These are phyloP conservation scores for Lasiodiplodia citricola DNA, from an alignment of 2,329 filamentous ascomycete species.

Conservation along the genomic window DNA sequence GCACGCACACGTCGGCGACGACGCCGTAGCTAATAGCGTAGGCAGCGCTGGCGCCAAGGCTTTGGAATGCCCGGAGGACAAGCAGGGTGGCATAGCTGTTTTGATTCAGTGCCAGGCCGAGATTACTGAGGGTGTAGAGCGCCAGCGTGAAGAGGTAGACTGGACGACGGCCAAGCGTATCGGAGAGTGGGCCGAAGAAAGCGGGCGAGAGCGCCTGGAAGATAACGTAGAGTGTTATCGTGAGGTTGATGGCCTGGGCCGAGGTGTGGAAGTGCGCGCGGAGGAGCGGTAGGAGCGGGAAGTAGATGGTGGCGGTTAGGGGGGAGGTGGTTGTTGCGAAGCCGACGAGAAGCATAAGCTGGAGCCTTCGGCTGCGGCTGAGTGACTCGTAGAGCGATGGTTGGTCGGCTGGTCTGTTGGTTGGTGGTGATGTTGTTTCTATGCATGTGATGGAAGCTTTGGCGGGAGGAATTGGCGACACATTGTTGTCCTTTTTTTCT, in stretches of 20 bases:
- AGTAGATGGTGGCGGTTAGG: neutral
- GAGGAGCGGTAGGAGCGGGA: neutral
- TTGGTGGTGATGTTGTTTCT: neutral
- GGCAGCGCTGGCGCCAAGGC: neutral
- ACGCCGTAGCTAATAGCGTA: neutral
- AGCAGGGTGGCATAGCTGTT: neutral
- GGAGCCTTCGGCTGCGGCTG: neutral
- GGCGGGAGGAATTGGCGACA: too few species aligned
- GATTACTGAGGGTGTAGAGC: fast-evolving
- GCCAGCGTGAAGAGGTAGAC: neutral
- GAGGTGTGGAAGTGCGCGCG: neutral
- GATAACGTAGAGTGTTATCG: neutral
- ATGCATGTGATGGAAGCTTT: neutral
- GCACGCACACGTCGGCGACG: neutral
- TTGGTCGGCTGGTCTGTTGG: neutral
- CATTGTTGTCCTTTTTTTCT: neutral
- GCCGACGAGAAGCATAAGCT: neutral
- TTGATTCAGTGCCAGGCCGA: neutral
- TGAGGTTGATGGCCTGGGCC: neutral
- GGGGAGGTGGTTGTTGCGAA: neutral
- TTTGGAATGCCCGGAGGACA: neutral
- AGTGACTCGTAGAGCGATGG: neutral
- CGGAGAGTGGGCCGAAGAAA: neutral
- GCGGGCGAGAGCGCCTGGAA: neutral
- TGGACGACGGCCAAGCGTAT: neutral